Conservation (phyloP, 2,329 filamentous ascomycete species). For the Talaromyces albobiverticillius region DNA sequence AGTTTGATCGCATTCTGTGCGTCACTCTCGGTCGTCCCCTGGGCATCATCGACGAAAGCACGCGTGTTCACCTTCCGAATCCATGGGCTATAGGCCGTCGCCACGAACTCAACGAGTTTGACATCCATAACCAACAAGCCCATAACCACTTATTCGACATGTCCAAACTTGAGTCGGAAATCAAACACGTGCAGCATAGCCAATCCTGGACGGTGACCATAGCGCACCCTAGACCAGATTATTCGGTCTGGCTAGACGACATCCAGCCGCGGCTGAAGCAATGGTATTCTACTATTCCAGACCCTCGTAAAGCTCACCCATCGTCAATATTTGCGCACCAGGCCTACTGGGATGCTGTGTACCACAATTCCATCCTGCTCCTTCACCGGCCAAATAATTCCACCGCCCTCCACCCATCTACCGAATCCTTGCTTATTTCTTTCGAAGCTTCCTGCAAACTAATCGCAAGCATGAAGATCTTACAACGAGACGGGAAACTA, state of each 20-base stretch:
- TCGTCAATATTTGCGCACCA: conserved; percentile 27
- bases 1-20: conserved; percentile 10
- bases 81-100: neutral
- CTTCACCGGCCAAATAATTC: conserved; percentile 31
- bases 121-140: conserved; percentile 25
- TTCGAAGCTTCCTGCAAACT: conserved; percentile 26
- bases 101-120: conserved; percentile 24
- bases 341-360: conserved; percentile 30
- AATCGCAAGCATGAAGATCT: conserved; percentile 27
- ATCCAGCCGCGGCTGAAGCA: conserved; percentile 29
- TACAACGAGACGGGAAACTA: conserved; percentile 30
- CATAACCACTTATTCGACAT: conserved; percentile 30
- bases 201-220: conserved; percentile 23
- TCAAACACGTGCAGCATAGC: conserved; percentile 32
- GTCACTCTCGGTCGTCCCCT: conserved; percentile 8
- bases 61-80: conserved; percentile 25
- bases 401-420: conserved; percentile 19
- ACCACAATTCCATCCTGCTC: conserved; percentile 29
- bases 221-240: conserved; percentile 29
- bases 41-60: conserved; percentile 7
- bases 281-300: conserved; percentile 30
- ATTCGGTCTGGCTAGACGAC: conserved; percentile 26
- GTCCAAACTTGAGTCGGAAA: conserved; percentile 32
- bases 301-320: conserved; percentile 22
- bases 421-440: conserved; percentile 23